Conservation (phyloP, 768 basidiomycete genomes). For the Scleroderma bovista region DNA sequence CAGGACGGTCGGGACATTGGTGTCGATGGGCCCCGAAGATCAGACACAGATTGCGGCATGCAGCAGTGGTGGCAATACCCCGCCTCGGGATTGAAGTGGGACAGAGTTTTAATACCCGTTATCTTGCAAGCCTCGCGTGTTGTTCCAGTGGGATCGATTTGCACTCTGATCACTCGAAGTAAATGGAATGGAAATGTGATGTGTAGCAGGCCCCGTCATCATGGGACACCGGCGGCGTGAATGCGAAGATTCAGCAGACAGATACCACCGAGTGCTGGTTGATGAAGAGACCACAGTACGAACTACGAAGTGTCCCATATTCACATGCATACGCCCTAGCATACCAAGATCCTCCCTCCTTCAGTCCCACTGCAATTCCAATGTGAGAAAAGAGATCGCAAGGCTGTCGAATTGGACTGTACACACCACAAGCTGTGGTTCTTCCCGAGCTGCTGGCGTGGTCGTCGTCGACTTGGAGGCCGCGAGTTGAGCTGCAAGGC, state of each 20-base stretch:
- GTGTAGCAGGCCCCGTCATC: slow-evolving; percentile 14
- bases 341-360: slow-evolving; percentile 9
- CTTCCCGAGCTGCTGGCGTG: slow-evolving; percentile 34
- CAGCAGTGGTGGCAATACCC: no score
- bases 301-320: no score
- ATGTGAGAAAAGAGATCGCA: slow-evolving; percentile 16
- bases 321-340: no score
- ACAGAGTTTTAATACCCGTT: not conserved
- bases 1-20: slow-evolving; percentile 36
- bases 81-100: not conserved
- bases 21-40: no score
- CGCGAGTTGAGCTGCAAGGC: slow-evolving; percentile 38
- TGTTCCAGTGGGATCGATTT: no score
- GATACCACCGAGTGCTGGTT: slow-evolving; percentile 27
- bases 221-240: slow-evolving; percentile 19
- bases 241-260: slow-evolving; percentile 8
- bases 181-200: slow-evolving; percentile 7
- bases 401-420: not conserved
- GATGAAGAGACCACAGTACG: slow-evolving; percentile 15
- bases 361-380: slow-evolving; percentile 39
- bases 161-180: not conserved
- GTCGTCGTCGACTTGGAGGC: slow-evolving; percentile 32
- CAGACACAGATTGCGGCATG: no score
- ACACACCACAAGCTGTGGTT: slow-evolving; percentile 42
- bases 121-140: not conserved